Evolutionary conservation across 2,329 filamentous ascomycete genomes (phyloP).

Genomic region (Ceratocystis smalleyi): DNA sequence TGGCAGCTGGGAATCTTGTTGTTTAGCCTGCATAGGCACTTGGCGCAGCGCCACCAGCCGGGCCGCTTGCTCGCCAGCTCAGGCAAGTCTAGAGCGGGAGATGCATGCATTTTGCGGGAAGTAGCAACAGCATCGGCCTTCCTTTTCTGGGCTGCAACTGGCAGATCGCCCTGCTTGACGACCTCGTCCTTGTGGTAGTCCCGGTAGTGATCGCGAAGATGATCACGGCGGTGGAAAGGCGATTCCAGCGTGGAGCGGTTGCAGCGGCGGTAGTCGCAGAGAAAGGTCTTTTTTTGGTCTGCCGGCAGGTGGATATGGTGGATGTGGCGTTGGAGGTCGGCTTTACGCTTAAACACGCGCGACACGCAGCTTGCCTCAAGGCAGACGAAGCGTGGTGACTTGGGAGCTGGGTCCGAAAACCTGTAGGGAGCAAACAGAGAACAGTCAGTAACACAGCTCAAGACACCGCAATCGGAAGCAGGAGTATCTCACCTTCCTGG

Average conservation of each 20-base stretch:
- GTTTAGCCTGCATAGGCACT: conserved; percentile 34
- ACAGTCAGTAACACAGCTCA: neutral
- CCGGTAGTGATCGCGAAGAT: conserved; percentile 42
- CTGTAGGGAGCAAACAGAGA: neutral
- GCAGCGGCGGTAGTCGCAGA: conserved; percentile 39
- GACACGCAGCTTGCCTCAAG: conserved; percentile 28
- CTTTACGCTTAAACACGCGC: conserved; percentile 35
- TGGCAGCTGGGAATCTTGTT: conserved; percentile 31
- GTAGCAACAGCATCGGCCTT: neutral
- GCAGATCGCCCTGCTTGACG: conserved; percentile 28
- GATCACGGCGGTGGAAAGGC: conserved; percentile 40
- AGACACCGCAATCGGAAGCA: neutral
- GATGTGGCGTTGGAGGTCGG: conserved; percentile 40
- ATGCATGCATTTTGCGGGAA: neutral
- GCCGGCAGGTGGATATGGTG: conserved; percentile 32
- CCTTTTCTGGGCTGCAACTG: neutral
- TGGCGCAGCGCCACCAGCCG: conserved; percentile 40
- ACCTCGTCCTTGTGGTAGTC: conserved; percentile 41
- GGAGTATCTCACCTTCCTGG: neutral
- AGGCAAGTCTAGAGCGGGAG: conserved; percentile 19
- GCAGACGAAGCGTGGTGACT: conserved; percentile 22
- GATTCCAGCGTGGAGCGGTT: conserved; percentile 25
- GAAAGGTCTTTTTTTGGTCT: conserved; percentile 29
- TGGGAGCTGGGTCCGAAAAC: neutral
- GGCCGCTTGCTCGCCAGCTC: conserved; percentile 29